Percentiles rank a stretch among this genome's conserved stretches.
These are phyloP conservation scores for Pestalotiopsis sp. DNA, from an alignment of 2,329 filamentous ascomycete species.

Conservation along the genomic window DNA sequence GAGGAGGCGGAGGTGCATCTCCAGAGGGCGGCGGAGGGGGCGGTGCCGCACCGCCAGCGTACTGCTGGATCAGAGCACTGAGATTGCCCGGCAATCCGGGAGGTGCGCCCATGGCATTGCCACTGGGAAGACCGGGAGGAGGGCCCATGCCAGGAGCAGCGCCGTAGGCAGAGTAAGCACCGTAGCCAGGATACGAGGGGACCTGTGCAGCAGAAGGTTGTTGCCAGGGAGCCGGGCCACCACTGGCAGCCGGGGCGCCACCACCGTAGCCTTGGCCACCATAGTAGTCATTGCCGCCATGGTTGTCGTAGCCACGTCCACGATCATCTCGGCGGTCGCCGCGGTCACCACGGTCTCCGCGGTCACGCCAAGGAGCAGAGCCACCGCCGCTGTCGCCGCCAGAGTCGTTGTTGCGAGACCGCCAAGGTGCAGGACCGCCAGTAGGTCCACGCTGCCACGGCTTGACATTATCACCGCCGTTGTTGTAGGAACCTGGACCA, in stretches of 20 bases:
- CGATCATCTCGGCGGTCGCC: conserved; percentile 51
- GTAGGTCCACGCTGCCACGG: conserved; percentile 90
- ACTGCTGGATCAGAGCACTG: conserved; percentile 70
- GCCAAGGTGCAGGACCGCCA: conserved; percentile 84
- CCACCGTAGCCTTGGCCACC: conserved; percentile 44
- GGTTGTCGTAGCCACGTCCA: conserved; percentile 46
- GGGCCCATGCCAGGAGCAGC: conserved; percentile 56
- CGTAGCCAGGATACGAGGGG: conserved; percentile 60
- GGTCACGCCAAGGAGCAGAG: conserved; percentile 39
- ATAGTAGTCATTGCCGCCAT: conserved; percentile 49
- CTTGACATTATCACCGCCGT: conserved; percentile 62
- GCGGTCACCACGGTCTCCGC: conserved; percentile 45
- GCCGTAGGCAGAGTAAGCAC: conserved; percentile 51
- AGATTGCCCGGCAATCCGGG: conserved; percentile 60
- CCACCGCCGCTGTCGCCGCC: conserved; percentile 41
- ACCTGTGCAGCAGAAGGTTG: conserved; percentile 55
- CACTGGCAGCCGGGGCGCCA: conserved; percentile 22
- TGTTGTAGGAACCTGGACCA: conserved; percentile 69
- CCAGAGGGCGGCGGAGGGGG: conserved; percentile 64
- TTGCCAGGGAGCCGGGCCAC: conserved; percentile 60
- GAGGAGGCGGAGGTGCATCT: conserved; percentile 63
- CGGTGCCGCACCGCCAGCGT: conserved; percentile 51
- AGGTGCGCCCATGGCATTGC: conserved; percentile 54
- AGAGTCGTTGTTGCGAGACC: conserved; percentile 57
- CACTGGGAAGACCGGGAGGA: conserved; percentile 48